A percentile compares a stretch with the other conserved stretches of the same genome.
These are phyloP conservation scores for Brasenia schreberi DNA, from an alignment of 164 flowering plant genomes.

Conservation along the genomic window DNA sequence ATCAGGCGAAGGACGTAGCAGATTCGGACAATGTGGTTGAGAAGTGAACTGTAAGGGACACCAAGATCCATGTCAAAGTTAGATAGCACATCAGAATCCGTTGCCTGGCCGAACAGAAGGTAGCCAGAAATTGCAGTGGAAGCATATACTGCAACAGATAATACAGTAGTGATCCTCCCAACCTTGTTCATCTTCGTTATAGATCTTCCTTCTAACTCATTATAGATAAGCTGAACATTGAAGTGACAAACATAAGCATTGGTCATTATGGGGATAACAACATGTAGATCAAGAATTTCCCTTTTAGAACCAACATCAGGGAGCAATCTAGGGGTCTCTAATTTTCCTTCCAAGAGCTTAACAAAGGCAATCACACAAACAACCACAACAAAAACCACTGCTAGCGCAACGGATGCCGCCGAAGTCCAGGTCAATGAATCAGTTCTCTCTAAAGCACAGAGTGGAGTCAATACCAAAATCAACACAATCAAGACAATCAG, in stretches of 20 bases:
- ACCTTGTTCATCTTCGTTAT: slow-evolving; percentile 82
- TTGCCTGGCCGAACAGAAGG: slow-evolving; percentile 68
- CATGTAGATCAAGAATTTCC: slow-evolving; percentile 77
- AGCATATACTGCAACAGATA: slow-evolving; percentile 66
- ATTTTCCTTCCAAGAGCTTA: slow-evolving; percentile 64
- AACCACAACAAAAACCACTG: slow-evolving; percentile 78
- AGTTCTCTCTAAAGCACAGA: slow-evolving; percentile 69
- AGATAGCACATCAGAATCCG: slow-evolving; percentile 80
- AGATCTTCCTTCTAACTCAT: slow-evolving; percentile 82
- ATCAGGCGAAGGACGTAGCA: slow-evolving; percentile 84
- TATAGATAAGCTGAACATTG: slow-evolving; percentile 91
- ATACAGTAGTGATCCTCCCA: slow-evolving; percentile 65
- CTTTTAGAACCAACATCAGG: slow-evolving; percentile 76
- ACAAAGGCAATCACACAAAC: slow-evolving; percentile 43
- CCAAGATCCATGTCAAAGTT: slow-evolving; percentile 90
- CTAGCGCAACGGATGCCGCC: slow-evolving; percentile 92
- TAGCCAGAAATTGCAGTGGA: slow-evolving; percentile 73
- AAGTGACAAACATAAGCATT: slow-evolving; percentile 95
- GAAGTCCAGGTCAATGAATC: slow-evolving; percentile 90
- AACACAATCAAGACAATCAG: slow-evolving; percentile 48
- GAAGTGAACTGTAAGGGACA: slow-evolving; percentile 54
- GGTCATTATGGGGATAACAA: slow-evolving; percentile 90
- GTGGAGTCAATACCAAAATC: slow-evolving; percentile 70
- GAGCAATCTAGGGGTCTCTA: slow-evolving; percentile 55
- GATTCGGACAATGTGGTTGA: slow-evolving; percentile 70